Evolutionary conservation across 495 filamentous ascomycete genomes (phyloP), one percentile per base, ranked within the genome.

Genomic region (Bacidia rubella): DNA sequence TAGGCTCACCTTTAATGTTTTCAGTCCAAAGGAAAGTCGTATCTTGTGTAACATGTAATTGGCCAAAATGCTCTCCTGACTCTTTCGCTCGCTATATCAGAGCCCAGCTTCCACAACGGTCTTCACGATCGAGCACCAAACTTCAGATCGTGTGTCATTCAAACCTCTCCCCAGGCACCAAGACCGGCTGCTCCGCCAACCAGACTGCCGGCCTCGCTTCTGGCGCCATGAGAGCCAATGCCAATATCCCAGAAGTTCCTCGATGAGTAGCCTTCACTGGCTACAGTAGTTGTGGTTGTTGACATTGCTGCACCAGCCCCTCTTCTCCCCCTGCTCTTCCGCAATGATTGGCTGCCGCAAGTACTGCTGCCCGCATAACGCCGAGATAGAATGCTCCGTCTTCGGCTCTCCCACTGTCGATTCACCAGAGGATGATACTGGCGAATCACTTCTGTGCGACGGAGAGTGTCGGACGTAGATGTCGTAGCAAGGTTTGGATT

Each of bases 241-340:
- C 86, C 85, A 47, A 90, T 77, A 64, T 93, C 88, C 89, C 89
- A 94, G 64, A 87, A 95, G 71, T 85, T 80, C 53, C 83, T 46
- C 15, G 55, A 57, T 1, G 55, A 70, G 35, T 77, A 83, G 21
- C 82, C 86, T 11, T 76, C 66, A 54, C 75, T 80, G 42, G 68
- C 47, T n/a, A 50, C 32, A 19, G 23, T 50, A 5, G 26, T 35
- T 12, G 23, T 50, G 4, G 26, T 35, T 12, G 47, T 50, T 20
- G 25, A 25, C 47, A 38, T 15, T n/a, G 27, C 19, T n/a, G 25
- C 54, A 35, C 55, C 54, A 49, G 66, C 65, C 27, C 71, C 38
- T 68, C 65, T 72, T 43, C 68, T 73, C 62, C 74, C 66, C 53
- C 77, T 65, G 54, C 80, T 72, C 66, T 73, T 70, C 69, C 76